phyloP scores from a whole-genome alignment of 2,329 filamentous ascomycete genomes.

The Phialemonium atrogriseum region DNA sequence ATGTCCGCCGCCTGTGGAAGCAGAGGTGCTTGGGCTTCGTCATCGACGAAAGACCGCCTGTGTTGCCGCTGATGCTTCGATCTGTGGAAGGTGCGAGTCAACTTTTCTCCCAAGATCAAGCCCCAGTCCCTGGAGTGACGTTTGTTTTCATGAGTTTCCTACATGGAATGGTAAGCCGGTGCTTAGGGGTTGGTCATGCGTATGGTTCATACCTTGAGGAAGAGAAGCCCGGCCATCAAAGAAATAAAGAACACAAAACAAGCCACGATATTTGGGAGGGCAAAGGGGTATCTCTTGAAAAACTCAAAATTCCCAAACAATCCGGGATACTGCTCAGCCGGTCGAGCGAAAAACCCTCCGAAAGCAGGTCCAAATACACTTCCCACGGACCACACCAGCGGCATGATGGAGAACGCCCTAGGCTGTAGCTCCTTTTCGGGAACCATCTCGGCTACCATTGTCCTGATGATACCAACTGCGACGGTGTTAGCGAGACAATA shows the following conservation, averaged over 20 bases:
- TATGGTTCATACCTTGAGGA: slow-evolving; percentile 51
- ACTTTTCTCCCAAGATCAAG: slow-evolving; percentile 58
- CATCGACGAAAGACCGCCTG: slow-evolving; percentile 42
- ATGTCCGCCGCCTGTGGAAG: slow-evolving; percentile 28
- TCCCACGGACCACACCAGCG: slow-evolving; percentile 79
- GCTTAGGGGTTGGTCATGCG: background rate
- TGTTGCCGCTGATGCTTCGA: slow-evolving; percentile 22
- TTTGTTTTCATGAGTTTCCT: slow-evolving; percentile 74
- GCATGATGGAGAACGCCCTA: slow-evolving; percentile 87
- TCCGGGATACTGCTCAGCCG: slow-evolving; percentile 63
- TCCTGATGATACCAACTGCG: slow-evolving; percentile 81
- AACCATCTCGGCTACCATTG: slow-evolving; percentile 89
- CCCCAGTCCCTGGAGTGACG: slow-evolving; percentile 67
- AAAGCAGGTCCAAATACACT: slow-evolving; percentile 82
- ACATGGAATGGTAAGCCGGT: slow-evolving; percentile 5
- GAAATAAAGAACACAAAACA: slow-evolving; percentile 72
- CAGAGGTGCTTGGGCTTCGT: slow-evolving; percentile 48
- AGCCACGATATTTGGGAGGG: slow-evolving; percentile 73
- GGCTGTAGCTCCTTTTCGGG: slow-evolving; percentile 81
- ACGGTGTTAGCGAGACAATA: slow-evolving; percentile 10
- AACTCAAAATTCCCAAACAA: slow-evolving; percentile 61
- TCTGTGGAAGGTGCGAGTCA: slow-evolving; percentile 33
- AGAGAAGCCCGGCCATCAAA: slow-evolving; percentile 64
- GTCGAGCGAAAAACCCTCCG: slow-evolving; percentile 78
- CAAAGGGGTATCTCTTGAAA: slow-evolving; percentile 71